These are phyloP conservation scores for Acaromyces ingoldii DNA, from an alignment of 1,284 basidiomycete species.

Conservation along the genomic window DNA sequence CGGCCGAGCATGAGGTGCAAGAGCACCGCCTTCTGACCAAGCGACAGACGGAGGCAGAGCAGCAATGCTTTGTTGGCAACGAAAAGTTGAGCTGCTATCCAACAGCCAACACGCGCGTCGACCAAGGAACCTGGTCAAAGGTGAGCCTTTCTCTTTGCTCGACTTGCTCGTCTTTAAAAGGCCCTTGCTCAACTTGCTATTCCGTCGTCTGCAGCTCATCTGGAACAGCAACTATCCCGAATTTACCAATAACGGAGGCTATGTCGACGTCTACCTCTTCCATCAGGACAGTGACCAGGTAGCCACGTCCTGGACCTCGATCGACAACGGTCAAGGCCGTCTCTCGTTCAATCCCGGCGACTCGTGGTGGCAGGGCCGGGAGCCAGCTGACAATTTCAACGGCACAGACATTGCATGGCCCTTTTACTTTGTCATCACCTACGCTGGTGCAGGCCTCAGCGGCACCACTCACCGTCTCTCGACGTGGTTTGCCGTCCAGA, in stretches of 20 bases:
- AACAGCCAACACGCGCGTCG: slow-evolving; percentile 21
- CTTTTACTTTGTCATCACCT: slow-evolving; percentile 42
- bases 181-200: too few relatives aligned
- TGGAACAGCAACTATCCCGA: slow-evolving; percentile 42
- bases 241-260: slow-evolving; percentile 28
- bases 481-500: slow-evolving; percentile 36
- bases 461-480: slow-evolving; percentile 28
- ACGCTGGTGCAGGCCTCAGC: slow-evolving; percentile 17
- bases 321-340: slow-evolving; percentile 30
- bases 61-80: slow-evolving; percentile 38
- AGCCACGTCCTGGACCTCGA: slow-evolving; percentile 30
- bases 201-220: slow-evolving; percentile 21
- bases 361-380: slow-evolving; percentile 26
- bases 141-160: too few relatives aligned
- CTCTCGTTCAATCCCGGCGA: slow-evolving; percentile 36
- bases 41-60: slow-evolving; percentile 28
- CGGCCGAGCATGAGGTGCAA: too few relatives aligned
- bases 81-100: slow-evolving; percentile 40
- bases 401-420: slow-evolving; percentile 40
- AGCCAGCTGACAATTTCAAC: slow-evolving; percentile 21
- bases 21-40: too few relatives aligned
- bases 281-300: slow-evolving; percentile 32
- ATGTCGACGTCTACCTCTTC: slow-evolving; percentile 42
- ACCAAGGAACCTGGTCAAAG: slow-evolving; percentile 28
- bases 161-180: too few relatives aligned